phyloP scores from a whole-genome alignment of 2,329 filamentous ascomycete genomes.

The Ophiostoma perfectum region DNA sequence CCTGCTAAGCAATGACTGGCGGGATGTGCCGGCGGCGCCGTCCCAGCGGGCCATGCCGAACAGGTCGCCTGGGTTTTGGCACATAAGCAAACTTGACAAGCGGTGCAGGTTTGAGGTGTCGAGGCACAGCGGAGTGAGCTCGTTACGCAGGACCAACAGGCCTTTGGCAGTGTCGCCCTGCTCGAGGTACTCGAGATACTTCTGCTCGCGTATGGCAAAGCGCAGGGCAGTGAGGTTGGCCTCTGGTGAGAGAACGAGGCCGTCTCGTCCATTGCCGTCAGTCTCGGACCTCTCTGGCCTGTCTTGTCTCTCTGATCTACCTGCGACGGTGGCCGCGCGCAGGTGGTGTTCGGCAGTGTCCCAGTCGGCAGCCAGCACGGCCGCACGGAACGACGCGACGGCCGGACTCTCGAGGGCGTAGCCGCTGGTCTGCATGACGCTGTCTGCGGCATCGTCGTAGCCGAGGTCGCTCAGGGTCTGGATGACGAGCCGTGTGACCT shows the following conservation, averaged over 20 bases:
- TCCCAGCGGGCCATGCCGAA: slow-evolving; percentile 77
- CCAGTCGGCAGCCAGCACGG: slow-evolving; percentile 79
- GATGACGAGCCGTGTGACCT: slow-evolving; percentile 87
- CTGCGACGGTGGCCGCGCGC: not conserved
- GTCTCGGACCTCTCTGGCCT: not conserved
- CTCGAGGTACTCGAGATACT: slow-evolving; percentile 88
- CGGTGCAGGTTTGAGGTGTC: slow-evolving; percentile 73
- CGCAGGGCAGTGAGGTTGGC: slow-evolving; percentile 75
- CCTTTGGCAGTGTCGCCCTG: slow-evolving; percentile 66
- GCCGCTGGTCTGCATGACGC: slow-evolving; percentile 74
- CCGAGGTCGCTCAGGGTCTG: slow-evolving; percentile 87
- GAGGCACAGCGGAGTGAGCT: slow-evolving; percentile 79
- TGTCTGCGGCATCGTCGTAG: slow-evolving; percentile 69
- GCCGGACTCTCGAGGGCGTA: slow-evolving; percentile 80
- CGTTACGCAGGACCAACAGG: slow-evolving; percentile 74
- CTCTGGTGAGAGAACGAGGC: slow-evolving; percentile 54
- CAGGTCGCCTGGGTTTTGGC: slow-evolving; percentile 68
- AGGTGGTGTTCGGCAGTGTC: slow-evolving; percentile 70
- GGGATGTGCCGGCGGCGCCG: slow-evolving; percentile 68
- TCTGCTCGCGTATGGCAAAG: slow-evolving; percentile 86
- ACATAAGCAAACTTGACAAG: slow-evolving; percentile 88
- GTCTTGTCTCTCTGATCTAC: not conserved
- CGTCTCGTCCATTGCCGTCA: not conserved
- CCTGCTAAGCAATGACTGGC: slow-evolving; percentile 68
- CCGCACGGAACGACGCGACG: slow-evolving; percentile 77